Conservation (phyloP, 2,329 filamentous ascomycete genomes). For the Fusarium incarnatum region DNA sequence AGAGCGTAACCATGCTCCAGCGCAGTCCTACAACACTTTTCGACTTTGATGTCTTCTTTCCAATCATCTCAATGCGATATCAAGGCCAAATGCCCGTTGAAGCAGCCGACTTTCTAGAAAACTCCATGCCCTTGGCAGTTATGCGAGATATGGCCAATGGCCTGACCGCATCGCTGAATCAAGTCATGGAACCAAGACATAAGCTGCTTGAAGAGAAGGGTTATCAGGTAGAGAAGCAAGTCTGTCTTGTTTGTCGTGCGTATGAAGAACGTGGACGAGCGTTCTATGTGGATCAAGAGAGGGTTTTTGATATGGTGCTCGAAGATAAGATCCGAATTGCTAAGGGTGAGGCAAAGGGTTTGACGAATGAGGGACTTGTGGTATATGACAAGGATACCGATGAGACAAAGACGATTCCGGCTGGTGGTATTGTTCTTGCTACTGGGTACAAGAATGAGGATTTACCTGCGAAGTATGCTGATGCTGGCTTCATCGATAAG, state of each 20-base stretch:
- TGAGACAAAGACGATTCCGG: neutral
- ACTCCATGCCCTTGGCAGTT: neutral
- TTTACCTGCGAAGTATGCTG: neutral
- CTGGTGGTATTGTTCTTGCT: neutral
- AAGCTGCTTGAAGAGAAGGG: neutral
- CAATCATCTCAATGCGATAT: neutral
- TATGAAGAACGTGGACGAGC: neutral
- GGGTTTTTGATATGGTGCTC: neutral
- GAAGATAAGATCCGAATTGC: neutral
- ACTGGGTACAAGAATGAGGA: neutral
- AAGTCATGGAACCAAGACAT: neutral
- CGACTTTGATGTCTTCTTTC: neutral
- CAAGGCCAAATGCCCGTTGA: neutral
- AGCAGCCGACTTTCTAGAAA: neutral
- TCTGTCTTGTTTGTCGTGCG: neutral
- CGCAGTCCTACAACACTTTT: neutral
- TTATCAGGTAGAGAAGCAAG: neutral
- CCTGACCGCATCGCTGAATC: neutral
- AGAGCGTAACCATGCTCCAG: neutral
- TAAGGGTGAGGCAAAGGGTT: neutral
- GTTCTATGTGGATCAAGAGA: neutral
- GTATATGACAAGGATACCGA: neutral
- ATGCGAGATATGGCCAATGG: neutral
- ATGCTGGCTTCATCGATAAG: neutral
- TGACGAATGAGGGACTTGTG: neutral